Conservation (phyloP, 164 flowering plant species). For the Vitis labrusca region DNA sequence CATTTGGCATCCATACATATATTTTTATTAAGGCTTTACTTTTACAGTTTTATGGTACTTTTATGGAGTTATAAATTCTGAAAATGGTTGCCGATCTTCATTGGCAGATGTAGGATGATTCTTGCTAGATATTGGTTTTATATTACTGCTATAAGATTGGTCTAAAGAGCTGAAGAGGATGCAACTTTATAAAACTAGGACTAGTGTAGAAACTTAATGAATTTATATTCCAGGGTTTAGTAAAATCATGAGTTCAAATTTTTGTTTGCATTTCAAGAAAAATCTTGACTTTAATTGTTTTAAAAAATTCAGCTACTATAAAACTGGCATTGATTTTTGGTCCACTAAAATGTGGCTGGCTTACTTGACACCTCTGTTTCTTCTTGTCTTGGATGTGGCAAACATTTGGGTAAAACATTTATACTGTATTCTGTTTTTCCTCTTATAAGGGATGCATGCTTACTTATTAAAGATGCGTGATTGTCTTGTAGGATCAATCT, state of each 20-base stretch:
- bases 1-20: background rate
- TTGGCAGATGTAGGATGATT: background rate
- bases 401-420: too few species aligned
- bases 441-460: too few species aligned
- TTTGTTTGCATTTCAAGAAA: background rate
- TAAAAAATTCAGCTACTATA: too few species aligned
- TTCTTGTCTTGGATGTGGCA: too few species aligned
- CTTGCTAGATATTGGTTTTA: background rate
- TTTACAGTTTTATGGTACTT: background rate
- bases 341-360: too few species aligned
- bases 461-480: background rate
- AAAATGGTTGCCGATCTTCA: background rate
- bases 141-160: background rate
- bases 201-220: too few species aligned
- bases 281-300: background rate
- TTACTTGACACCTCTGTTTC: too few species aligned
- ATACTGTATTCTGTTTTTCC: too few species aligned
- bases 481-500: conserved; percentile 67
- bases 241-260: background rate
- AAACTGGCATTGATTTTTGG: too few species aligned
- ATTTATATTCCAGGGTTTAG: background rate
- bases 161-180: background rate
- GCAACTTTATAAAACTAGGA: background rate
- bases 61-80: background rate
- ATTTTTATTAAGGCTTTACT: background rate